Base-by-base conservation (phyloP, 1,139 yeast genomes). In the Scheffersomyces illinoinensis region DNA sequence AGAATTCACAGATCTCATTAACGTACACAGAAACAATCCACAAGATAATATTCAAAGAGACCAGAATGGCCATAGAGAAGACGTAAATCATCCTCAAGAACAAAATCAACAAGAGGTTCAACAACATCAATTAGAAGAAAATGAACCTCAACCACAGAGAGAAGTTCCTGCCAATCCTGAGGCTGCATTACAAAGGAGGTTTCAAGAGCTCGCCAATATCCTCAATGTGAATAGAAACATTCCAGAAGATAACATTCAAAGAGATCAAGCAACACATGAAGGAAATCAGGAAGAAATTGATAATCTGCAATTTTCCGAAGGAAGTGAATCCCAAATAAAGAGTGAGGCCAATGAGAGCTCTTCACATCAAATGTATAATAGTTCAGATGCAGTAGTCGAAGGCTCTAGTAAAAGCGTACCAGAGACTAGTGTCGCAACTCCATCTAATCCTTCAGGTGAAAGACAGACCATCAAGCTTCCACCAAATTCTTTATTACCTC, bases 131-230 rank as follows among this genome's bases (percentile, higher is more conserved):
- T 57, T 60, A 52, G 52, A 54, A 6, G 50, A 55, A 54, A 54
- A 61, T 5, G 51, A 55, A 21, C 39, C 53, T 21, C 57, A 50
- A 24, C 58, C 50, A n/a, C 33, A 54, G 8, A 51, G 54, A 48
- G 57, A 59, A 18, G 59, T 57, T 5, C 53, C 53, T 23, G 51
- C 55, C 23, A 57, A 56, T 48, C 60, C 59, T n/a, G 55, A 50
- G 19, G 58, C 52, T 21, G 58, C 55, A 10, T 39, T 58, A 8
- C 57, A 60, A 33, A 39, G 58, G 51, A 53, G 61, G 47, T 49
- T 59, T 47, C 57, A 56, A 50, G 62, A 53, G n/a, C 54, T 59
- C n/a, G 24, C 59, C 33, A 55, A 55, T 26, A 49, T 59, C 23
- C 47, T 59, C 4, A 33, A 33, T 33, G 17, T 33, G 17, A 47